Base-by-base conservation (phyloP, 116 monocot species). In the Trichopus zeylanicus region DNA sequence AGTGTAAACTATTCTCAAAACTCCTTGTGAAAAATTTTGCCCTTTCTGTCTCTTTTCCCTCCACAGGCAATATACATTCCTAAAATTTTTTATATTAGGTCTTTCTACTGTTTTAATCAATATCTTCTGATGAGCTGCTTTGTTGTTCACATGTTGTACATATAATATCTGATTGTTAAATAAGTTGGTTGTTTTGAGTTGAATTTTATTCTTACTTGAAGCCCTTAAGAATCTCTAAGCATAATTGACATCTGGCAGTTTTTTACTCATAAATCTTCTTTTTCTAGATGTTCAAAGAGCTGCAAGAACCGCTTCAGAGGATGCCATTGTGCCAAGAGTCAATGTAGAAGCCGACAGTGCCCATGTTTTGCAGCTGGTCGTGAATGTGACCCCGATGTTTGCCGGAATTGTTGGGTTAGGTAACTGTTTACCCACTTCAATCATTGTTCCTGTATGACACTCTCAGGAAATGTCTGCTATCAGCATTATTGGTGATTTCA, bases 321-420 rank as follows among this genome's bases (percentile, higher is more conserved):
- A 31, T 99, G 99, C 69, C 99, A 99, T 60, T 99, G 99, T 76
- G 99, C 99, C 15, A 99, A 99, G 76, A 99, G 99, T 72, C 99
- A 99, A 59, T 99, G 99, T 59, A 92, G 92, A 74, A 99, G 88
- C 46, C 81, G 99, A 26, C 99, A 99, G 52, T 99, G 99, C 32
- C 92, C 99, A 26, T 99, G 99, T 64, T 99, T 88, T 68, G 99
- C 99, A 29, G 88, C 88, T 37, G 80, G 80, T 3, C 88, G 99
- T 69, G 99, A 99, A 76, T 99, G 99, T 79, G 99, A 99, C 56
- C 99, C 99, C 59, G 99, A 99, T 80, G 99, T 99, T 29, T 99
- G 99, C 76, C 64, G 99, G 62, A 99, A 92, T 66, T 99, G 99
- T 65, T 99, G 99, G 98, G 99, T 99, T 48, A 92, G 92, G 99